Evolutionary conservation across 768 basidiomycete genomes (phyloP), one percentile per base, ranked within the genome.

Genomic region (Kwoniella dendrophila): DNA sequence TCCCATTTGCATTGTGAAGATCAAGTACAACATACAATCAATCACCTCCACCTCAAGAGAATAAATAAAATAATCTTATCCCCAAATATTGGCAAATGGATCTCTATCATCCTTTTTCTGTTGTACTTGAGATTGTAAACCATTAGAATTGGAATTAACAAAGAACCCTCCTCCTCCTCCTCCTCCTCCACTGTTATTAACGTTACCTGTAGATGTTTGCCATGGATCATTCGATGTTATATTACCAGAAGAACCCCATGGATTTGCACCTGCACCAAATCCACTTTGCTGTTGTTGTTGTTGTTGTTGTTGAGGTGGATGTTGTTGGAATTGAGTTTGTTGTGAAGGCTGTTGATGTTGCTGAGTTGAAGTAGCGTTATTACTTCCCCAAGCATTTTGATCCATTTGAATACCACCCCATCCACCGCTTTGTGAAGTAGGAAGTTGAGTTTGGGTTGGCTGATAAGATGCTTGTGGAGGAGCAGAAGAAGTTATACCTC

Each of bases 61-160:
- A n/a, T n/a, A n/a, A n/a, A n/a, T n/a, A n/a, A n/a, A n/a, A n/a
- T n/a, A n/a, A 32, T 30, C n/a, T 22, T 57, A 64, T 3, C 56
- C 63, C 72, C 68, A 71, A 33, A 74, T 65, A 60, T 74, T 71
- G 10, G 70, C 72, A 60, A 74, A 74, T n/a, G 72, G 69, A 66
- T 74, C 72, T 40, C 56, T 38, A 48, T 73, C 67, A 50, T 70
- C 66, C 50, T 71, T 64, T 36, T 65, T 60, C 36, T 48, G 58
- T 29, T 36, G 53, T 20, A 56, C 51, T 45, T 49, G 59, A 34
- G 44, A 14, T 2, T 24, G 22, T 27, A 40, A 24, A n/a, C 57
- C 59, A 56, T 44, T 56, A 1, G 27, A 22, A 26, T 43, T 40
- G 8, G 53, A 30, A 1, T 22, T 34, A 36, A 45, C 47, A 18